Percentiles rank a stretch among this genome's conserved stretches.
phyloP scores from a whole-genome alignment of 2,329 filamentous ascomycete genomes.

The Seiridium cupressi region DNA sequence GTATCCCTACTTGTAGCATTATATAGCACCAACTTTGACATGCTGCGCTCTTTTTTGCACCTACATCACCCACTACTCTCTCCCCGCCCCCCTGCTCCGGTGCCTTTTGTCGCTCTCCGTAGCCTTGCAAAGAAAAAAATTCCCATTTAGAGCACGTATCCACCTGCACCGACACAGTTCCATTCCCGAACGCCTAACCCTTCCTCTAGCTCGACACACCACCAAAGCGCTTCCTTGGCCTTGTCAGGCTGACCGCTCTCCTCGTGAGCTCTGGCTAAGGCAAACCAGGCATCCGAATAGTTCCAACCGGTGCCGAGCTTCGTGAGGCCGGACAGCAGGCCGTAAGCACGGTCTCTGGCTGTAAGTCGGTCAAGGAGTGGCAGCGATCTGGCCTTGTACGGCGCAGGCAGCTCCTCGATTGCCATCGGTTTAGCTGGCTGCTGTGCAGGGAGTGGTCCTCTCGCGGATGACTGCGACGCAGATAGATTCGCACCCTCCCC shows the following conservation, averaged over 20 bases:
- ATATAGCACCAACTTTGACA: background rate
- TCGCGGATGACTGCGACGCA: slow-evolving; percentile 11
- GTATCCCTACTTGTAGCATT: background rate
- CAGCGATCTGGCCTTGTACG: slow-evolving; percentile 59
- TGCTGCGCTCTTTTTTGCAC: background rate
- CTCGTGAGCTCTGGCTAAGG: slow-evolving; percentile 83
- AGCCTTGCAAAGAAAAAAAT: background rate
- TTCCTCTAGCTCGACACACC: slow-evolving; percentile 95
- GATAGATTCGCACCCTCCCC: slow-evolving; percentile 12
- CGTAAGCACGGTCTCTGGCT: slow-evolving; percentile 84
- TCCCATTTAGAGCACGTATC: slow-evolving; percentile 58
- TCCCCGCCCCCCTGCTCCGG: too few relatives aligned
- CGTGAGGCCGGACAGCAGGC: slow-evolving; percentile 76
- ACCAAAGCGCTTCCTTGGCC: slow-evolving; percentile 92
- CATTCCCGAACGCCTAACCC: slow-evolving; percentile 76
- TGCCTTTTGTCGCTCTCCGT: too few relatives aligned
- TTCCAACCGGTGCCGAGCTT: slow-evolving; percentile 89
- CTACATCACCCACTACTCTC: too few relatives aligned
- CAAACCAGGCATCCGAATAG: slow-evolving; percentile 88
- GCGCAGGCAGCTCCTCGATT: slow-evolving; percentile 44
- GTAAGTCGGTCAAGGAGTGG: slow-evolving; percentile 80
- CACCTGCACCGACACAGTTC: slow-evolving; percentile 65
- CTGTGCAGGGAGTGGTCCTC: slow-evolving; percentile 9
- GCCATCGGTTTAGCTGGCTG: slow-evolving; percentile 17
- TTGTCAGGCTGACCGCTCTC: slow-evolving; percentile 81